A percentile compares a stretch with the other conserved stretches of the same genome.
Evolutionary conservation across 1,139 yeast genomes (phyloP).

Genomic region (Pichia cactophila): DNA sequence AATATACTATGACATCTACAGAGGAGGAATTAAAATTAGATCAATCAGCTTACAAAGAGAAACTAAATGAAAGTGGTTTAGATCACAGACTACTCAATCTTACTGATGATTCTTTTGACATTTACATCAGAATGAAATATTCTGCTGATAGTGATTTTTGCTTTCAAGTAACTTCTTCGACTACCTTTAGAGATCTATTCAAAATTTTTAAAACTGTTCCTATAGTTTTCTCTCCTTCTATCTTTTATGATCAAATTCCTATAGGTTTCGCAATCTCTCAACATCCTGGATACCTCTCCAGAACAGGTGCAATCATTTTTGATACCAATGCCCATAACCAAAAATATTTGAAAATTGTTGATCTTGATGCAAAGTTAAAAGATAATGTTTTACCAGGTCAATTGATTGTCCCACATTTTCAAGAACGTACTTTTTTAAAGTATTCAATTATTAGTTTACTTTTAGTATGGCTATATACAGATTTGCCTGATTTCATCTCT

Average conservation of each 20-base stretch:
- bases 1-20: neutral
- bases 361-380: constrained; percentile 38
- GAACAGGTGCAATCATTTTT: constrained; percentile 74
- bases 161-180: constrained; percentile 57
- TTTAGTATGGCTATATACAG: constrained; percentile 78
- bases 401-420: constrained; percentile 77
- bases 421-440: constrained; percentile 43
- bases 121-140: constrained; percentile 77
- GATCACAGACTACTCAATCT: neutral
- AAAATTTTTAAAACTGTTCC: constrained; percentile 62
- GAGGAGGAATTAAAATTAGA: neutral
- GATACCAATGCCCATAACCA: constrained; percentile 46
- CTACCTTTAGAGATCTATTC: constrained; percentile 51
- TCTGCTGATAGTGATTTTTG: constrained; percentile 87
- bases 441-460: constrained; percentile 40
- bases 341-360: constrained; percentile 38
- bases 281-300: constrained; percentile 79
- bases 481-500: constrained; percentile 77
- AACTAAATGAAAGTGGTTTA: neutral
- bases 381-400: constrained; percentile 85
- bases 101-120: constrained; percentile 27
- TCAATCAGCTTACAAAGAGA: neutral
- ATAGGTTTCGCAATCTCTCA: constrained; percentile 58
- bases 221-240: constrained; percentile 69
- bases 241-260: constrained; percentile 63